These are phyloP conservation scores for Sistotremastrum suecicum DNA, from an alignment of 768 basidiomycete genomes.

Conservation along the genomic window DNA sequence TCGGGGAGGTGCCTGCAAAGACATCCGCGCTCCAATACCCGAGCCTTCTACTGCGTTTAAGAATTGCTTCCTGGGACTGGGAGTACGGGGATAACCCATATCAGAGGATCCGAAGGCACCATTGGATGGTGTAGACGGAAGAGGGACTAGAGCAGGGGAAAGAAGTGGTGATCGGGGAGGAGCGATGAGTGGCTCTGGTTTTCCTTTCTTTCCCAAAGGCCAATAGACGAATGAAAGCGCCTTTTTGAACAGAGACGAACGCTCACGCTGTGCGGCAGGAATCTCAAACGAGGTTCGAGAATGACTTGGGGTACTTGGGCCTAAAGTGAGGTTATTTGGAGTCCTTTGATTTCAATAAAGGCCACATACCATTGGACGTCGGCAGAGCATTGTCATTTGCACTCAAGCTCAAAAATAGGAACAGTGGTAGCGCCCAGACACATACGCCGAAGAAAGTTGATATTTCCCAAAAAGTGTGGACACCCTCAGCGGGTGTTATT, in stretches of 20 bases:
- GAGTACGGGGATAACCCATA: slow-evolving; percentile 1
- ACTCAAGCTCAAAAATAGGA: slow-evolving; percentile 88
- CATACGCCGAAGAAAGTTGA: slow-evolving; percentile 75
- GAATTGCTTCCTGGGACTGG: neutral
- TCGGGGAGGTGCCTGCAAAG: neutral
- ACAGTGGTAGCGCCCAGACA: slow-evolving; percentile 84
- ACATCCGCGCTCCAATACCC: too few species aligned
- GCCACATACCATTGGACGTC: slow-evolving; percentile 33
- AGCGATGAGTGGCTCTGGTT: neutral
- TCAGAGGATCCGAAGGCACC: neutral
- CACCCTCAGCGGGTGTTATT: slow-evolving; percentile 17
- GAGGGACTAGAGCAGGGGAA: neutral
- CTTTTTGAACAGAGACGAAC: slow-evolving; percentile 20
- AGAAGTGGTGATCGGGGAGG: neutral
- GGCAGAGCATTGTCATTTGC: slow-evolving; percentile 97
- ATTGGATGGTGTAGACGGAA: neutral
- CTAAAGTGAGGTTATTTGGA: slow-evolving; percentile 9
- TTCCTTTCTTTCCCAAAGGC: neutral
- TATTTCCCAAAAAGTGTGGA: slow-evolving; percentile 48
- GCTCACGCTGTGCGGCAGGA: slow-evolving; percentile 35
- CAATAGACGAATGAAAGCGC: neutral
- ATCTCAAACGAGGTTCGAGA: slow-evolving; percentile 26
- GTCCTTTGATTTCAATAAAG: slow-evolving; percentile 6
- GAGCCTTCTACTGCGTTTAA: too few species aligned
- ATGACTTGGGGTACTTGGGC: slow-evolving; percentile 18